A percentile compares a stretch with the other conserved stretches of the same genome.
Conservation (phyloP, 257 asterid species). For the Solanum ossicruentum region DNA sequence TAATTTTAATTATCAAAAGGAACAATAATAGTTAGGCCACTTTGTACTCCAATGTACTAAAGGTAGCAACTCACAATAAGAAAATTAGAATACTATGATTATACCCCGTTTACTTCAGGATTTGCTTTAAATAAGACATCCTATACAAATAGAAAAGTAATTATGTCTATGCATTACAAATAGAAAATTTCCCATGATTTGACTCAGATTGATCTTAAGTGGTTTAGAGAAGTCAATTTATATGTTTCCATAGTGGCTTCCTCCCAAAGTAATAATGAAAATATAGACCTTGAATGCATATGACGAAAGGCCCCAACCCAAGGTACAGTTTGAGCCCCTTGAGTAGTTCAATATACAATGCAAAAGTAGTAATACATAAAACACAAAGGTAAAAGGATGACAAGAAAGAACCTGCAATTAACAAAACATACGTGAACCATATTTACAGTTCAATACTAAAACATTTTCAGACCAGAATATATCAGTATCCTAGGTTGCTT, state of each 20-base stretch:
- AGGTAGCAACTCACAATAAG: neutral
- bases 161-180: neutral
- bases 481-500: slow-evolving; percentile 5
- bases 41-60: slow-evolving; percentile 4
- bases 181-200: neutral
- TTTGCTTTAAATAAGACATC: neutral
- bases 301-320: neutral
- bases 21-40: slow-evolving; percentile 14
- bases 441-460: neutral
- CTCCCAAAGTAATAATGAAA: neutral
- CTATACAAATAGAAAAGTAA: neutral
- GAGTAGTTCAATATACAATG: neutral
- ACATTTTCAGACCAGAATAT: slow-evolving; percentile 26
- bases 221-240: slow-evolving; percentile 1
- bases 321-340: neutral
- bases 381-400: neutral
- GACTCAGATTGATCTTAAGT: neutral
- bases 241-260: neutral
- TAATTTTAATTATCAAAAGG: slow-evolving; percentile 15
- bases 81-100: neutral
- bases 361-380: neutral
- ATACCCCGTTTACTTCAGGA: neutral
- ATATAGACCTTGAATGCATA: neutral
- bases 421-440: neutral
- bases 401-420: neutral